Evolutionary conservation across 2,329 filamentous ascomycete genomes (phyloP).

Genomic region (Nemania sp.): DNA sequence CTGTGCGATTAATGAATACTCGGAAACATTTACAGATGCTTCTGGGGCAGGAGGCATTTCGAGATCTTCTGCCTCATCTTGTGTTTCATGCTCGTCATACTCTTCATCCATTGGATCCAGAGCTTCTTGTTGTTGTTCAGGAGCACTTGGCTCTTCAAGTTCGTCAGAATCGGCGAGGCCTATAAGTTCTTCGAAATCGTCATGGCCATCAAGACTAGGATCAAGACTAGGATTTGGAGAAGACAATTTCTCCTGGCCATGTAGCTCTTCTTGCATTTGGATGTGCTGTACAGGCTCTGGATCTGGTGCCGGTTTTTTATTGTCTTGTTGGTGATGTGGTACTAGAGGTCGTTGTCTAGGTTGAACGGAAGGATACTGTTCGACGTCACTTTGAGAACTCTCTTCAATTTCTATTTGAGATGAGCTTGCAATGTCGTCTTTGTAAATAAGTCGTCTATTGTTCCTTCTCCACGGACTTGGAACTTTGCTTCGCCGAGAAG

Average conservation of each 20-base stretch:
- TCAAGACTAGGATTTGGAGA: constrained; percentile 21
- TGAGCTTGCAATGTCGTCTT: constrained; percentile 50
- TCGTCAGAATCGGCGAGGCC: constrained; percentile 25
- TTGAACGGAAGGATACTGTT: constrained; percentile 35
- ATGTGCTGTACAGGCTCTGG: constrained; percentile 13
- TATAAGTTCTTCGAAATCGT: constrained; percentile 24
- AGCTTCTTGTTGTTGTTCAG: constrained; percentile 15
- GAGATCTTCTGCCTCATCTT: constrained; percentile 18
- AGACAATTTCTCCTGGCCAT: neutral
- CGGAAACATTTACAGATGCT: constrained; percentile 50
- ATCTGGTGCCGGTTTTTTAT: constrained; percentile 1
- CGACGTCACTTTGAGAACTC: constrained; percentile 43
- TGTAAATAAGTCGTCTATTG: constrained; percentile 49
- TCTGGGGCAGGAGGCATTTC: constrained; percentile 18
- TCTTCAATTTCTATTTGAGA: constrained; percentile 52
- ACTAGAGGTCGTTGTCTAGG: constrained; percentile 29
- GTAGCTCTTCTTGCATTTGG: constrained; percentile 6
- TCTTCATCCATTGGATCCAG: constrained; percentile 18
- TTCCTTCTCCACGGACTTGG: constrained; percentile 58
- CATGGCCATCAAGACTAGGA: too few relatives aligned
- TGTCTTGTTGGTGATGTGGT: constrained; percentile 40
- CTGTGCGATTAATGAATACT: constrained; percentile 60
- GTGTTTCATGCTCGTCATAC: constrained; percentile 9
- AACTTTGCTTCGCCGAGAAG: constrained; percentile 50
- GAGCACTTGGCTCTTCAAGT: constrained; percentile 4